A percentile compares a stretch with the other conserved stretches of the same genome.
Evolutionary conservation across 495 filamentous ascomycete genomes (phyloP).

Genomic region (Endocarpon pusillum): DNA sequence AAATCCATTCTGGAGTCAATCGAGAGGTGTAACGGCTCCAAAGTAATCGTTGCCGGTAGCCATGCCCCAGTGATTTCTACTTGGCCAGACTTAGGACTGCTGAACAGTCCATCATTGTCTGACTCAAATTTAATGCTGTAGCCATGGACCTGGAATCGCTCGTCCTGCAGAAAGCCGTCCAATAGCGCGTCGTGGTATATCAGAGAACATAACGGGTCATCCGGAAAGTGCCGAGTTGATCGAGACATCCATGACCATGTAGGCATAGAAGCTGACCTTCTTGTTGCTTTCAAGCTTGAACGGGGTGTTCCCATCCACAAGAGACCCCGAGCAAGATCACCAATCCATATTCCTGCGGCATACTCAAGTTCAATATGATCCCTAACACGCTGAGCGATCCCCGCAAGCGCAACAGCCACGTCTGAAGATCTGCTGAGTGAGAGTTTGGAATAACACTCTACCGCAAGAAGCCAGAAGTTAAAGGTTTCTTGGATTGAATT

Average conservation of each 20-base stretch:
- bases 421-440: neutral
- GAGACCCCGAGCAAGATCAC: neutral
- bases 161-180: neutral
- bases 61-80: neutral
- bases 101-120: neutral
- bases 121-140: neutral
- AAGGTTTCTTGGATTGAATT: neutral
- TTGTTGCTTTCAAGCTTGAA: neutral
- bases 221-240: neutral
- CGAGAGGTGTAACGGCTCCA: neutral
- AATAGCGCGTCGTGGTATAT: neutral
- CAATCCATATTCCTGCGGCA: neutral
- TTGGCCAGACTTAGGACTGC: neutral
- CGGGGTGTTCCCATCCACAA: neutral
- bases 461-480: conserved; percentile 1
- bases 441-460: neutral
- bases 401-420: neutral
- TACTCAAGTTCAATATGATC: neutral
- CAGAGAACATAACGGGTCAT: neutral
- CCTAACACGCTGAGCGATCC: neutral
- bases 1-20: neutral
- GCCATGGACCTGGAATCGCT: neutral
- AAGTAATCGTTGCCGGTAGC: neutral
- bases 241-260: conserved; percentile 1
- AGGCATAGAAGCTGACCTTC: neutral